phyloP scores from a whole-genome alignment of 352 stramenopile genomes.

The Pythium chondricola region DNA sequence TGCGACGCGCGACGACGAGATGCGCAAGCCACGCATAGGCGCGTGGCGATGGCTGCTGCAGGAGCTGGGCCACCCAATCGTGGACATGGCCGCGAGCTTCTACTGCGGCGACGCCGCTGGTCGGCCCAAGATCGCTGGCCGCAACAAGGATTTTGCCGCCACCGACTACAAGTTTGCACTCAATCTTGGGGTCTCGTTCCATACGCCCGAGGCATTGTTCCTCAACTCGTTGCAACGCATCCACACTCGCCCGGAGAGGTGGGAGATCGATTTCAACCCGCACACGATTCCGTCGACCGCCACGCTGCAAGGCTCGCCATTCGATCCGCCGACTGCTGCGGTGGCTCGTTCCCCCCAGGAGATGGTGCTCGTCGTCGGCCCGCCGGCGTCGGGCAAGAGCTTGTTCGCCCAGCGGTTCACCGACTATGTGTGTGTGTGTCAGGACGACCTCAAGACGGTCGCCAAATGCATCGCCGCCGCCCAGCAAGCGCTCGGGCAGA shows the following conservation, averaged over 20 bases:
- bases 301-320: background rate
- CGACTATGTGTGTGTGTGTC: constrained; percentile 68
- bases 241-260: constrained; percentile 59
- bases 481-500: constrained; percentile 38
- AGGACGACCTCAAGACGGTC: constrained; percentile 81
- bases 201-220: constrained; percentile 83
- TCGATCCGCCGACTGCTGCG: constrained; percentile 10
- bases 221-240: constrained; percentile 58
- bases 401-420: constrained; percentile 38
- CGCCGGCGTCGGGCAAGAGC: constrained; percentile 72
- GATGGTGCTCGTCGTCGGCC: constrained; percentile 63
- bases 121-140: constrained; percentile 54
- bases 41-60: constrained; percentile 54
- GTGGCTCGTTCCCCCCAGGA: constrained; percentile 33
- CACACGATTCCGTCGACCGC: constrained; percentile 14
- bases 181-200: constrained; percentile 75
- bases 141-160: constrained; percentile 77
- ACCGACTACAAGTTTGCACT: constrained; percentile 88
- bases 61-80: constrained; percentile 12
- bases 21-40: constrained; percentile 71
- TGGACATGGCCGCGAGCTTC: constrained; percentile 57
- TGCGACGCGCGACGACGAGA: constrained; percentile 61
- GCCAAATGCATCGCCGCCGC: constrained; percentile 69
- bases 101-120: constrained; percentile 82
- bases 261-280: constrained; percentile 73